A percentile compares a stretch with the other conserved stretches of the same genome.
These are phyloP conservation scores for Daedaleopsis sinensis DNA, from an alignment of 768 basidiomycete genomes.

Conservation along the genomic window DNA sequence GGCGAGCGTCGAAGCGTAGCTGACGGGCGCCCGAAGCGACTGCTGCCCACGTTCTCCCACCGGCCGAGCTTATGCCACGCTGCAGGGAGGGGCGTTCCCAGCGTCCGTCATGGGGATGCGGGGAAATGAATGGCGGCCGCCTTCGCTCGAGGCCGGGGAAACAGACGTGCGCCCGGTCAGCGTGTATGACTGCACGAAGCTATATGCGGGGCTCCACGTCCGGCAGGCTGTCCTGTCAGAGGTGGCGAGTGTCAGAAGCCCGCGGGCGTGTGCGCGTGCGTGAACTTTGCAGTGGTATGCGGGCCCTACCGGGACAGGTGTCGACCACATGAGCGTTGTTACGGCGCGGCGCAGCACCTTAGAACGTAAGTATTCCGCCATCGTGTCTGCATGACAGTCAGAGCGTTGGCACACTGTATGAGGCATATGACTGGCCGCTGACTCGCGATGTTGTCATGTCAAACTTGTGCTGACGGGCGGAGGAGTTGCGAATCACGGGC, in stretches of 20 bases:
- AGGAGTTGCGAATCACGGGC: too few relatives aligned
- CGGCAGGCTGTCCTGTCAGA: not conserved
- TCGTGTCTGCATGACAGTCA: too few relatives aligned
- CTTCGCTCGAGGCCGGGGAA: not conserved
- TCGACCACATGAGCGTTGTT: not conserved
- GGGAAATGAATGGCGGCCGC: not conserved
- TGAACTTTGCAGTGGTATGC: not conserved
- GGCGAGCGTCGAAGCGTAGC: not conserved
- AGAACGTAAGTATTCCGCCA: too few relatives aligned
- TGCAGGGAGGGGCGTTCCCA: not conserved
- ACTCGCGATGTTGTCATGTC: too few relatives aligned
- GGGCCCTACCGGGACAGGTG: not conserved
- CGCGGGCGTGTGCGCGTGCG: not conserved
- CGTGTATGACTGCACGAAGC: not conserved
- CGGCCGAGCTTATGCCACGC: not conserved
- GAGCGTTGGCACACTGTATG: too few relatives aligned
- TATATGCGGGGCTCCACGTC: not conserved
- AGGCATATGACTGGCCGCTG: too few relatives aligned
- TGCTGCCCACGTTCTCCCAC: not conserved
- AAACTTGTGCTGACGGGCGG: too few relatives aligned
- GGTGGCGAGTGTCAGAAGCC: not conserved
- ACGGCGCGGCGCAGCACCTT: too few relatives aligned
- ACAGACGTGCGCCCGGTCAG: not conserved
- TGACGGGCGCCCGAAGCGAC: not conserved
- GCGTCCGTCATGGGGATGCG: not conserved